phyloP scores from a whole-genome alignment of 805 yeast genomes.

The Lipomyces orientalis region DNA sequence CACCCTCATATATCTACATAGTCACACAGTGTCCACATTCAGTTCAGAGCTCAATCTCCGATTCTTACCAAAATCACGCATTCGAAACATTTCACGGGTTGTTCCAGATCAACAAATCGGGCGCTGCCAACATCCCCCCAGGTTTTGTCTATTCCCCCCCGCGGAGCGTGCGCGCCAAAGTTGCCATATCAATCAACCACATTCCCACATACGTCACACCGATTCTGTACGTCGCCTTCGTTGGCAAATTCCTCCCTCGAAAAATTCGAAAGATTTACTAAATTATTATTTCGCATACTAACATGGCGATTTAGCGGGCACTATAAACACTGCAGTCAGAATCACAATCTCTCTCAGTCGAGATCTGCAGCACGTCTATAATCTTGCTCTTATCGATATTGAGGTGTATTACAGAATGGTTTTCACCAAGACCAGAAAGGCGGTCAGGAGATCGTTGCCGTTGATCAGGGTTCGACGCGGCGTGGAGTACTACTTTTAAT shows the following conservation, averaged over 20 bases:
- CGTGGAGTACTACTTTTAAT: neutral
- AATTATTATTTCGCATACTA: neutral
- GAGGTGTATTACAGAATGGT: neutral
- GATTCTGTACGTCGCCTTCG: neutral
- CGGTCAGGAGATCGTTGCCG: neutral
- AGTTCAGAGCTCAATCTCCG: neutral
- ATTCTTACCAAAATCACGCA: neutral
- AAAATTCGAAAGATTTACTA: neutral
- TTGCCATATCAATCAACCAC: neutral
- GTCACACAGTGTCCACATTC: neutral
- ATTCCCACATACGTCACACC: neutral
- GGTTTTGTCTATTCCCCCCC: neutral
- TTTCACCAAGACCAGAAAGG: neutral
- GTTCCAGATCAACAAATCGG: neutral
- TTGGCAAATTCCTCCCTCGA: neutral
- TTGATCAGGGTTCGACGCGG: neutral
- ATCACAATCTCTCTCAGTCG: neutral
- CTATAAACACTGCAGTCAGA: neutral
- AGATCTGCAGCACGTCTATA: neutral
- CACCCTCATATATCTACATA: neutral
- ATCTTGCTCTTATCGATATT: neutral
- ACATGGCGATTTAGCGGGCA: neutral
- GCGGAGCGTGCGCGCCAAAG: neutral
- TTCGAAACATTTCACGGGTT: neutral
- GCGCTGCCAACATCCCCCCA: neutral